Evolutionary conservation across 106 monocot genomes (phyloP).

Genomic region (Dactylorhiza incarnata): DNA sequence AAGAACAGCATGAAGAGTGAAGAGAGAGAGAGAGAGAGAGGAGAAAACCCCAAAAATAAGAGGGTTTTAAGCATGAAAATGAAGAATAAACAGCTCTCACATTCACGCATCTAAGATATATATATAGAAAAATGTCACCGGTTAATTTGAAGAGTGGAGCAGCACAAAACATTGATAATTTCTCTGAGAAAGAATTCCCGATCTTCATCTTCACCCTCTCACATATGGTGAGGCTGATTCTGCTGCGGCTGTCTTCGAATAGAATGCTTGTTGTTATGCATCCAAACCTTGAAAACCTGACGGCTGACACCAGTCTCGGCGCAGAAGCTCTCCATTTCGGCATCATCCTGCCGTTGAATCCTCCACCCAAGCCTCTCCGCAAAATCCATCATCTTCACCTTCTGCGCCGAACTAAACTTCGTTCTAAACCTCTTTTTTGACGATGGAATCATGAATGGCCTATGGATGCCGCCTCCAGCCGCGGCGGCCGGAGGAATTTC

Average conservation of each 20-base stretch:
- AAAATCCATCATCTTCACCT: constrained; percentile 42
- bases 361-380: constrained; percentile 54
- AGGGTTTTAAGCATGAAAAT: too few relatives aligned
- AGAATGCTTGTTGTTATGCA: constrained; percentile 66
- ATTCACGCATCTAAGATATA: too few relatives aligned
- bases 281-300: constrained; percentile 66
- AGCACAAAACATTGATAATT: too few relatives aligned
- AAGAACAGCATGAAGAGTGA: too few relatives aligned
- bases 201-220: too few relatives aligned
- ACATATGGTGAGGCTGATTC: background rate
- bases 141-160: too few relatives aligned
- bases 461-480: background rate
- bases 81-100: too few relatives aligned
- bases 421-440: constrained; percentile 53
- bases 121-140: too few relatives aligned
- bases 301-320: constrained; percentile 34
- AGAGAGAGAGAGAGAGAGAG: too few relatives aligned
- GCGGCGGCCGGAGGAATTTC: background rate
- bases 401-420: constrained; percentile 54
- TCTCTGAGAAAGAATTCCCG: too few relatives aligned
- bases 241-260: constrained; percentile 15
- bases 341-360: constrained; percentile 49
- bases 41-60: too few relatives aligned
- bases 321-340: constrained; percentile 37
- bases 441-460: too few relatives aligned